These are phyloP conservation scores for Aspergillus nanangensis DNA, from an alignment of 495 filamentous ascomycete species.

Conservation along the genomic window DNA sequence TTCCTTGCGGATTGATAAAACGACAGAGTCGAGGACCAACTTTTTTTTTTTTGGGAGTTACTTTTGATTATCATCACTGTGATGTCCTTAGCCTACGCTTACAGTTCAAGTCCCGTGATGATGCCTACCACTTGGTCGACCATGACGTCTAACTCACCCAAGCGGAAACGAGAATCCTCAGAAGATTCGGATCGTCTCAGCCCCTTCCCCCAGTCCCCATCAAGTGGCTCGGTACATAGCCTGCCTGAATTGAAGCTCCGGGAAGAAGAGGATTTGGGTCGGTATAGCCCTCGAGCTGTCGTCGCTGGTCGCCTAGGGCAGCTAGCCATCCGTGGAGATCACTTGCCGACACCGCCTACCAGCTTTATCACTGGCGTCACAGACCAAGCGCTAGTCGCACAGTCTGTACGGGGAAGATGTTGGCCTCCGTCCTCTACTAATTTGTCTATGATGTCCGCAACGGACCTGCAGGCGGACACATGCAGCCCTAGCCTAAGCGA, in stretches of 20 bases:
- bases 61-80: slow-evolving; percentile 10
- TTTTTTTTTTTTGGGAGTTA: neutral
- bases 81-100: slow-evolving; percentile 19
- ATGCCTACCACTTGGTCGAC: slow-evolving; percentile 22
- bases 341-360: slow-evolving; percentile 19
- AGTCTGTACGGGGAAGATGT: slow-evolving; percentile 11
- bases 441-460: slow-evolving; percentile 17
- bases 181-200: slow-evolving; percentile 29
- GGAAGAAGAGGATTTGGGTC: slow-evolving; percentile 31
- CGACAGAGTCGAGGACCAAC: neutral
- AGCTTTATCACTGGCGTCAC: slow-evolving; percentile 12
- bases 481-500: neutral
- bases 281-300: slow-evolving; percentile 56
- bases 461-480: slow-evolving; percentile 6
- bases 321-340: slow-evolving; percentile 51
- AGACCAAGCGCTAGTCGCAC: slow-evolving; percentile 7
- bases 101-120: slow-evolving; percentile 25
- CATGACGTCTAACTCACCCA: slow-evolving; percentile 31
- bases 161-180: slow-evolving; percentile 37
- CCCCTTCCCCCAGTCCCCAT: slow-evolving; percentile 34
- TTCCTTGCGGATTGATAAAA: too few species aligned
- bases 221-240: slow-evolving; percentile 27
- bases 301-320: slow-evolving; percentile 63
- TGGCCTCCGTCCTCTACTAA: neutral
- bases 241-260: slow-evolving; percentile 29